phyloP scores from a whole-genome alignment of 2,329 filamentous ascomycete genomes.

The Penicillium concentricum region DNA sequence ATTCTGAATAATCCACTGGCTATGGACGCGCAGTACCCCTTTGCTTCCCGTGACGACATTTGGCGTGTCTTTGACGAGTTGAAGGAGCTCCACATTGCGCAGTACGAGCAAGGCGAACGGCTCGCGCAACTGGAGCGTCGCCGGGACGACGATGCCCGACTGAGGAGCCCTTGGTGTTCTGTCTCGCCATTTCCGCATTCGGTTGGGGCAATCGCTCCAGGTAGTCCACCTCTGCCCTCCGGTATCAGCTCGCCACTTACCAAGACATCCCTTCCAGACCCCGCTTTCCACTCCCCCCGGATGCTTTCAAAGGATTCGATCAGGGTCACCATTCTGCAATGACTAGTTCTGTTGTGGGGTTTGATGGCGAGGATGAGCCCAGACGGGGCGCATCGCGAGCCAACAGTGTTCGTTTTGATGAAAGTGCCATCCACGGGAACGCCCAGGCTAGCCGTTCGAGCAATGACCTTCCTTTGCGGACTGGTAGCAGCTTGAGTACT shows the following conservation, averaged over 20 bases:
- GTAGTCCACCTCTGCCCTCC: slow-evolving; percentile 52
- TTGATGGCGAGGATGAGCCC: slow-evolving; percentile 83
- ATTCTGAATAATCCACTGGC: neutral
- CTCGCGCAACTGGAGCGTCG: slow-evolving; percentile 61
- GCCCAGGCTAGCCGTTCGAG: slow-evolving; percentile 79
- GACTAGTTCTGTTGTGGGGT: slow-evolving; percentile 69
- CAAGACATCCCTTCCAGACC: slow-evolving; percentile 54
- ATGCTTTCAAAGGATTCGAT: slow-evolving; percentile 88
- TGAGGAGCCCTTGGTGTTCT: slow-evolving; percentile 85
- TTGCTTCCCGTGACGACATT: slow-evolving; percentile 63
- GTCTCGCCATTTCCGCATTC: slow-evolving; percentile 85
- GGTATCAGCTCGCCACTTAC: slow-evolving; percentile 5
- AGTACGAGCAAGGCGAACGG: slow-evolving; percentile 61
- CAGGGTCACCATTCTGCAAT: slow-evolving; percentile 76
- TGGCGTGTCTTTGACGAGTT: slow-evolving; percentile 65
- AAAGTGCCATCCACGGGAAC: slow-evolving; percentile 89
- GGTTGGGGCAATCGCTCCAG: slow-evolving; percentile 80
- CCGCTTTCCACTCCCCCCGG: slow-evolving; percentile 75
- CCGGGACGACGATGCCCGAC: slow-evolving; percentile 61
- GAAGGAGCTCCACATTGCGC: slow-evolving; percentile 59
- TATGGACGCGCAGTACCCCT: slow-evolving; percentile 65
- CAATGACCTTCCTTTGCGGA: slow-evolving; percentile 76
- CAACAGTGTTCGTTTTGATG: slow-evolving; percentile 96
- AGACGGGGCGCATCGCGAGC: slow-evolving; percentile 86
- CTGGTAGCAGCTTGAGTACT: slow-evolving; percentile 74